Conservation (phyloP, 1,284 basidiomycete species). For the Moesziomyces parantarcticus region DNA sequence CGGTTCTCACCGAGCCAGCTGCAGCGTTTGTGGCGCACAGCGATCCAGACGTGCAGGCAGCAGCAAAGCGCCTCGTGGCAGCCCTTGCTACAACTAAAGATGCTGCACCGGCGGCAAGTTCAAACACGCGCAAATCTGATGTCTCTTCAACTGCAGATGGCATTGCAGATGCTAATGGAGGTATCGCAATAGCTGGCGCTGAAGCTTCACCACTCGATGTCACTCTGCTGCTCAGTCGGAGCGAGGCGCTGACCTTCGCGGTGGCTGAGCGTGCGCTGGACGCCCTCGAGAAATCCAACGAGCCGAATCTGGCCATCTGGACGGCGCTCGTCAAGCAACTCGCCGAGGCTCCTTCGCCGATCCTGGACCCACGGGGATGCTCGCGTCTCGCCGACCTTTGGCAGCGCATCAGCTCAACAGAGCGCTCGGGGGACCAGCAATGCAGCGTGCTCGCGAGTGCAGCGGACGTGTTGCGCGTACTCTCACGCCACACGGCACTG, state of each 20-base stretch:
- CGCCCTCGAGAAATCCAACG: conserved; percentile 1
- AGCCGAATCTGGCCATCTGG: conserved; percentile 12
- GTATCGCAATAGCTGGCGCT: too few relatives aligned
- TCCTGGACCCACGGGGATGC: background rate
- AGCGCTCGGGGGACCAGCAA: conserved; percentile 9
- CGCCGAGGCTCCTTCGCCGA: conserved; percentile 4
- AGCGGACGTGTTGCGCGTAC: conserved; percentile 17
- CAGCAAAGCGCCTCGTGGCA: conserved; percentile 7
- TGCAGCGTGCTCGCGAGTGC: conserved; percentile 6
- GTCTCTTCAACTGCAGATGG: background rate
- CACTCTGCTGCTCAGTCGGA: background rate
- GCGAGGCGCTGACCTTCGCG: background rate
- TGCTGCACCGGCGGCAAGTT: background rate
- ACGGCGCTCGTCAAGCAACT: conserved; percentile 21
- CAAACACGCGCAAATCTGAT: background rate
- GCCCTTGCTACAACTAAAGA: background rate
- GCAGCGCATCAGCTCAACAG: background rate
- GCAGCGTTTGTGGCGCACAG: conserved; percentile 14
- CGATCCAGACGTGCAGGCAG: conserved; percentile 20
- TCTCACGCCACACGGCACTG: conserved; percentile 3
- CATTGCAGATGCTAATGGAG: background rate
- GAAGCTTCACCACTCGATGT: background rate
- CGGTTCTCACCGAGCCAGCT: conserved; percentile 12
- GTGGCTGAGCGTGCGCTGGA: conserved; percentile 7
- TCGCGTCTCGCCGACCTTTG: background rate